Base-by-base conservation (phyloP, 345 rosid genomes). In the Firmiana major region DNA sequence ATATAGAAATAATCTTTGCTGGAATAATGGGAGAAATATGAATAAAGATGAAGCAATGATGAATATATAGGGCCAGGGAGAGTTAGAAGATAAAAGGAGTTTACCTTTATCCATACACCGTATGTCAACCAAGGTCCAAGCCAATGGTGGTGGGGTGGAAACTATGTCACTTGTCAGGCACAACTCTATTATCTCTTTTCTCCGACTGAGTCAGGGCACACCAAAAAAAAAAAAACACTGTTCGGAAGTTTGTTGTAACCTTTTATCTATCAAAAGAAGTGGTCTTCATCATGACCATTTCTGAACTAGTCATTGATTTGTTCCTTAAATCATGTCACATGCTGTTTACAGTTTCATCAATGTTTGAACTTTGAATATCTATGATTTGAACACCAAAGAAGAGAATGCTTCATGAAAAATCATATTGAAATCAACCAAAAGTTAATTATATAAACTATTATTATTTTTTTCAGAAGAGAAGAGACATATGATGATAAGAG, bases 121-220 rank as follows among this genome's bases (percentile, higher is more conserved):
- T 75, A 75, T 71, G 79, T 79, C 82, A 79, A 79, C 85, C 57
- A 73, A 77, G 43, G 63, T 31, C 34, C 3, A 31, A 31, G 34
- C 3, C 45, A 78, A 48, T 31, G 28, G 62, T 73, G 46, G 54
- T 76, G 76, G 79, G 36, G 43, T 64, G 77, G 54, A 62, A 60
- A 51, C 54, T 13, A 13, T 74, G 79, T 53, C 71, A 45, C 34
- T 31, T 31, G 1, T 31, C 34, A 1, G 43, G 7, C 49, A 42
- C 26, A 19, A 26, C 31, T 53, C 42, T 19, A 17, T 19, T 12
- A 36, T 38, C n/a, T 13, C 43, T 66, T 22, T 65, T 53, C 22
- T n/a, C 7, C 8, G 9, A 42, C 4, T 26, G 1, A 54, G 59
- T 73, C 58, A 53, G 24, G 55, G 65, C 70, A 9, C 12, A 16